Evolutionary conservation across 1,139 yeast species (phyloP).

Genomic region (Lodderomyces metapsilosis): DNA sequence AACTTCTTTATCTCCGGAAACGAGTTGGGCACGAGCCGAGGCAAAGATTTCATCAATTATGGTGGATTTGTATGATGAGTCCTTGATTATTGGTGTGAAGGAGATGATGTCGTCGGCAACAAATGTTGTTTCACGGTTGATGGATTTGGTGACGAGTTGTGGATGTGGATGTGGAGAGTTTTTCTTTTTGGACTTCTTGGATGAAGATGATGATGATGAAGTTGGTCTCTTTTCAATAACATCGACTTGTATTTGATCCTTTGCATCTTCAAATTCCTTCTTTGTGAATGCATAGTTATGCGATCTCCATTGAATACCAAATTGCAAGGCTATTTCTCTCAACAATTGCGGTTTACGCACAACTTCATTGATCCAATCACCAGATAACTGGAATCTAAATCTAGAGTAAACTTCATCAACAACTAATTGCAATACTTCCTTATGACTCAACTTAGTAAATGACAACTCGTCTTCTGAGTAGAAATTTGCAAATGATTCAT

Average conservation of each 20-base stretch:
- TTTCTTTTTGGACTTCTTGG: slow-evolving; percentile 27
- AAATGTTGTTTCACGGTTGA: slow-evolving; percentile 43
- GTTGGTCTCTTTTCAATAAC: slow-evolving; percentile 17
- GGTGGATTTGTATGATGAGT: slow-evolving; percentile 62
- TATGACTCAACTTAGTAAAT: slow-evolving; percentile 47
- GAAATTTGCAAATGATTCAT: slow-evolving; percentile 41
- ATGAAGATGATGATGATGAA: slow-evolving; percentile 6
- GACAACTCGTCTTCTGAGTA: slow-evolving; percentile 43
- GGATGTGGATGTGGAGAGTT: background rate
- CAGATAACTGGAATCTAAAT: slow-evolving; percentile 60
- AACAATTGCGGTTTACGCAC: slow-evolving; percentile 49
- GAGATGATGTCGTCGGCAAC: slow-evolving; percentile 61
- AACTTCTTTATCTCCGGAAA: slow-evolving; percentile 31
- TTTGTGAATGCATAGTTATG: slow-evolving; percentile 49
- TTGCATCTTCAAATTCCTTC: slow-evolving; percentile 40
- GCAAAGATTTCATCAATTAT: slow-evolving; percentile 79
- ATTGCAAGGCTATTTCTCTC: slow-evolving; percentile 71
- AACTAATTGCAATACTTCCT: slow-evolving; percentile 43
- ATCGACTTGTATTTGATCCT: slow-evolving; percentile 12
- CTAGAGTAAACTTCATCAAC: slow-evolving; percentile 52
- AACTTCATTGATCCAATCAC: slow-evolving; percentile 39
- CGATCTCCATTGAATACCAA: slow-evolving; percentile 86
- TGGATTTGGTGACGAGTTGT: slow-evolving; percentile 13
- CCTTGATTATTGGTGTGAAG: slow-evolving; percentile 73
- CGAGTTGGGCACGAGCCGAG: slow-evolving; percentile 56